Evolutionary conservation across 805 yeast species (phyloP), one percentile per base, ranked within the genome.

Genomic region (Kluyveromyces wickerhamii): DNA sequence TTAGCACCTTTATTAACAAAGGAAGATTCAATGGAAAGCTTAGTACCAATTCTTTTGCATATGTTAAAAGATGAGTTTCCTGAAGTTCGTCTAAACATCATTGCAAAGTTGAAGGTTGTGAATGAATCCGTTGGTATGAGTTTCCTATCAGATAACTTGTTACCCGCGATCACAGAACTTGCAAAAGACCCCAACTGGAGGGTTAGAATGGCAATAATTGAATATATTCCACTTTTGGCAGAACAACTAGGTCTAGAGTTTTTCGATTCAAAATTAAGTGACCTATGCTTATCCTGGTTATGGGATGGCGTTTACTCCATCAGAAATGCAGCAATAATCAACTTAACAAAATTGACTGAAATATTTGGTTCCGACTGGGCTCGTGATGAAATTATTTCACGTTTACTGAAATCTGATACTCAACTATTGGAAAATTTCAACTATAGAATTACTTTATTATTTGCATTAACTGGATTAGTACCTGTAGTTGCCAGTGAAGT

Each of bases 101-200:
- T 92, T 45, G 84, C 95, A 19, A 87, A 88, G 59, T 71, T 92
- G 42, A 88, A 89, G 44, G 77, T 81, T 27, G 96, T 92, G 22
- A 89, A 92, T 58, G 92, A 87, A 49, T 94, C 88, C 34, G 83
- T 92, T 48, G 98, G 98, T 20, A 86, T 92, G 45, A 88, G 81
- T 48, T 65, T 83, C 41, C 69, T 92, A 44, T 79, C 95, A 17
- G 88, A 87, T 50, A 80, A 87, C 25, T 67, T 92, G 43, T 69
- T 92, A 45, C 99, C 99, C 3, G 97, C 98, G 3, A 89, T 92
- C 46, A 79, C 94, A 8, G 96, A 89, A 47, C 71, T 92, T 46
- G 97, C 98, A 8, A 88, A 87, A 55, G 98, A 92, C 63, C 81
- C 81, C 51, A 89, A 88, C 54, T 92, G 99, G 99, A 77, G 99